Conservation (phyloP, 352 stramenopile species). For the Phytophthora multivora region DNA sequence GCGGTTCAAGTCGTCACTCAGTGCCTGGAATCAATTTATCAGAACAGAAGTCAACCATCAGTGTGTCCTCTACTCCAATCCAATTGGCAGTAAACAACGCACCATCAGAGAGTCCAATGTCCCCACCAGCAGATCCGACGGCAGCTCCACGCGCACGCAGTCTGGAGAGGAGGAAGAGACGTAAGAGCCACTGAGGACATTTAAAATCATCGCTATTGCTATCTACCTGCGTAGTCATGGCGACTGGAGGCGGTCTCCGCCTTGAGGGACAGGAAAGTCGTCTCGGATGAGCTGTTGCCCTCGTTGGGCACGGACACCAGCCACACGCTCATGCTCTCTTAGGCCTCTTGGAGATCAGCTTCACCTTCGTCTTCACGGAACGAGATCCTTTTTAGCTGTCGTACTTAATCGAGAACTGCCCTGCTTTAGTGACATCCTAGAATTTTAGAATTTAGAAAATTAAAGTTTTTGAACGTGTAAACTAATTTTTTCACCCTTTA, state of each 20-base stretch:
- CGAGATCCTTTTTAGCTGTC: constrained; percentile 37
- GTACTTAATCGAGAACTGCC: constrained; percentile 10
- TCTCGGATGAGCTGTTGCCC: constrained; percentile 78
- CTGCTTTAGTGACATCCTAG: constrained; percentile 6
- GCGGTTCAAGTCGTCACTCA: constrained; percentile 95
- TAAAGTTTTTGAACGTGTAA: no score
- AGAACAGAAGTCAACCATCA: constrained; percentile 2
- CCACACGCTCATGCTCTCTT: constrained; percentile 60
- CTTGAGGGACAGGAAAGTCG: constrained; percentile 87
- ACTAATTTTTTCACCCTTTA: not conserved
- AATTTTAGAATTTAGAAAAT: no score
- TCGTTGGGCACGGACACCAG: constrained; percentile 88
- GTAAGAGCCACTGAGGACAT: not conserved
- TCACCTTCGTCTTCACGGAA: constrained; percentile 19
- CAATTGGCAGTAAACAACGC: not conserved
- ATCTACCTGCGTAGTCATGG: constrained; percentile 77
- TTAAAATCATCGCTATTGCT: not conserved
- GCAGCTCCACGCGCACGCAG: constrained; percentile 89
- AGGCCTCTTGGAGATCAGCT: constrained; percentile 5
- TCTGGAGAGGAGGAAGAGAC: constrained; percentile 37
- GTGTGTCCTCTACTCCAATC: not conserved
- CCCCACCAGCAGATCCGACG: constrained; percentile 94
- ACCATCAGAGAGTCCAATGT: constrained; percentile 98
- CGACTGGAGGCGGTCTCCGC: constrained; percentile 80
- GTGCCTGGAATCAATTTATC: constrained; percentile 37